phyloP scores from a whole-genome alignment of 495 filamentous ascomycete genomes.

The Xylaria castorea region DNA sequence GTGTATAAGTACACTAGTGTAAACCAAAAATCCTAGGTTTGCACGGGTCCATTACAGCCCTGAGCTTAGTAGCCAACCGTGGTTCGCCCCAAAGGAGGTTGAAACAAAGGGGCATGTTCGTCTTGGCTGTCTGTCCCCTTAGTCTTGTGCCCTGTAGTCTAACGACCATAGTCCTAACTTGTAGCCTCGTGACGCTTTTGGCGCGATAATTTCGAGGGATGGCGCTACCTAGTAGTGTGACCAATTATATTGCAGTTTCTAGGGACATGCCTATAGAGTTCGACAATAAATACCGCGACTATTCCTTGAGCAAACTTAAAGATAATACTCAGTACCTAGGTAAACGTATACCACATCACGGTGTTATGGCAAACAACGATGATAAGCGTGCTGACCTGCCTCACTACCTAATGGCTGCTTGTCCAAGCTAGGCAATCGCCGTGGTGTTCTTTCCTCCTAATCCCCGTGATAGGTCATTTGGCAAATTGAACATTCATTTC shows the following conservation, averaged over 20 bases:
- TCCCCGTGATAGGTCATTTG: slow-evolving; percentile 39
- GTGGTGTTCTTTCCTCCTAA: slow-evolving; percentile 26
- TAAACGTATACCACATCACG: neutral
- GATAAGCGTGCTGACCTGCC: neutral
- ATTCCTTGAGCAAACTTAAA: neutral
- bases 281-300: slow-evolving; percentile 5
- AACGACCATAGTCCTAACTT: neutral
- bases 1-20: too few species aligned
- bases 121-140: neutral
- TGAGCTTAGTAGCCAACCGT: slow-evolving; percentile 1
- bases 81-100: slow-evolving; percentile 20
- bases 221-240: neutral
- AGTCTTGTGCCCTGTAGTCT: slow-evolving; percentile 4
- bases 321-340: neutral
- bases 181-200: slow-evolving; percentile 12
- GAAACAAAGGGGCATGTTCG: slow-evolving; percentile 20
- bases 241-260: neutral
- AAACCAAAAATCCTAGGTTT: slow-evolving; percentile 28
- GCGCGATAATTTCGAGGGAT: slow-evolving; percentile 6
- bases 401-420: neutral
- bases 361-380: neutral
- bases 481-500: slow-evolving; percentile 40
- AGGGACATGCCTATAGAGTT: neutral
- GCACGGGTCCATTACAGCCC: slow-evolving; percentile 44
- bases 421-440: slow-evolving; percentile 12